A percentile compares a stretch with the other conserved stretches of the same genome.
Evolutionary conservation across 345 rosid species (phyloP).

Genomic region (Odontarrhena argentea): DNA sequence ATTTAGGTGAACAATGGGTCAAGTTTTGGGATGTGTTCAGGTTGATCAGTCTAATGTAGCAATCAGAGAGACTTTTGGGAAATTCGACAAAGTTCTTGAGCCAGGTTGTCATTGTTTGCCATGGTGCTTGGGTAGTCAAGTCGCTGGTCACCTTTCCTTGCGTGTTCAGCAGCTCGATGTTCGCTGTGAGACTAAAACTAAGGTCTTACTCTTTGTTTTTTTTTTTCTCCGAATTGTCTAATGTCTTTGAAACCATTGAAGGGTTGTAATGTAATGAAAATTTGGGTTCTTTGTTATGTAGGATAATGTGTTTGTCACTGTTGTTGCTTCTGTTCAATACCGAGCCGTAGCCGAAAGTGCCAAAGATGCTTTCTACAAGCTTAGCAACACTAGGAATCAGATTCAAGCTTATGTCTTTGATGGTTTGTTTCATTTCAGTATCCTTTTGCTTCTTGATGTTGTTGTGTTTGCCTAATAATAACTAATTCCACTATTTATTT

Average conservation of each 20-base stretch:
- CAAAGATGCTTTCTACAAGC: conserved; percentile 53
- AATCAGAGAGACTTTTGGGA: conserved; percentile 71
- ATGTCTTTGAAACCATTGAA: not conserved
- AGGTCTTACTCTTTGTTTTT: conserved; percentile 46
- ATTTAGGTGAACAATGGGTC: conserved; percentile 37
- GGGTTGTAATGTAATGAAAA: not conserved
- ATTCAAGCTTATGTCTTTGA: conserved; percentile 59
- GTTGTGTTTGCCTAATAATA: not conserved
- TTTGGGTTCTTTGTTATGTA: conserved; percentile 23
- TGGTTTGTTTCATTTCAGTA: conserved; percentile 36
- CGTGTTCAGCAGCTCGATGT: conserved; percentile 87
- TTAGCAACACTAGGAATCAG: conserved; percentile 50
- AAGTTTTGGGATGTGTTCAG: conserved; percentile 61
- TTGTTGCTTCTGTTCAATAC: conserved; percentile 56
- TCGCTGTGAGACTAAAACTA: conserved; percentile 87
- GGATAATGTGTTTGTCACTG: conserved; percentile 59
- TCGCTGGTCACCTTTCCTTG: conserved; percentile 69
- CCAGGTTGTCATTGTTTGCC: conserved; percentile 89
- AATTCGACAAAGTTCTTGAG: conserved; percentile 67
- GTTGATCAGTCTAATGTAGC: conserved; percentile 83
- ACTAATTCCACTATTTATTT: conserved; percentile 15
- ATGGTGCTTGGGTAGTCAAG: conserved; percentile 72
- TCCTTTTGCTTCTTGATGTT: conserved; percentile 5
- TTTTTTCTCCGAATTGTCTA: not conserved
- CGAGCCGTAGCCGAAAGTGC: conserved; percentile 53